Percentiles rank a stretch among this genome's conserved stretches.
phyloP scores from a whole-genome alignment of 805 yeast species.

The Candida chilensis region DNA sequence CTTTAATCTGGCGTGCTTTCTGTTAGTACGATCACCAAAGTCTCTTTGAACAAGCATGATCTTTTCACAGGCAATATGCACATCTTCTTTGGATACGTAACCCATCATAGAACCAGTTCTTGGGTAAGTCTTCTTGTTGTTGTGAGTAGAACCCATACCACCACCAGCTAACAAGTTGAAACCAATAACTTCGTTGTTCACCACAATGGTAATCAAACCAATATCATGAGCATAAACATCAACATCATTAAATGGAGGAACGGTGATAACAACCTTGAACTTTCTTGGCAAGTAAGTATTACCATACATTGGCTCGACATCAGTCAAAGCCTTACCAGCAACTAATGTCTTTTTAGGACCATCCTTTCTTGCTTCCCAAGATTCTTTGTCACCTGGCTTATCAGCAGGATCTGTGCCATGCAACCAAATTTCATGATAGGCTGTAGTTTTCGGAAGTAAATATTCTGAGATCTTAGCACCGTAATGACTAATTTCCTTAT shows the following conservation, averaged over 20 bases:
- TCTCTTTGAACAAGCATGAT: conserved; percentile 93
- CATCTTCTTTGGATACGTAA: conserved; percentile 56
- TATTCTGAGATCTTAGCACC: conserved; percentile 69
- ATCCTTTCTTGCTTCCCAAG: conserved; percentile 54
- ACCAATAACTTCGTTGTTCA: conserved; percentile 57
- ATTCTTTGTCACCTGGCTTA: conserved; percentile 52
- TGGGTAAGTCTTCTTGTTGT: conserved; percentile 94
- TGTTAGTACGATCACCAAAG: conserved; percentile 87
- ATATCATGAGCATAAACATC: conserved; percentile 95
- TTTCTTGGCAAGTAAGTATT: conserved; percentile 88
- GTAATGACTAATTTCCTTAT: conserved; percentile 57
- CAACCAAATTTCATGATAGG: conserved; percentile 95
- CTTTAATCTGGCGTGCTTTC: conserved; percentile 97
- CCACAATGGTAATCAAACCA: conserved; percentile 83
- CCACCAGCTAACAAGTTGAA: conserved; percentile 92
- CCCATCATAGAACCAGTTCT: conserved; percentile 89
- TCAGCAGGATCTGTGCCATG: conserved; percentile 76
- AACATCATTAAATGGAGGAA: conserved; percentile 94
- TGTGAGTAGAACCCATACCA: conserved; percentile 98
- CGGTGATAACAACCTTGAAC: conserved; percentile 89
- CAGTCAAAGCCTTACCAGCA: conserved; percentile 77
- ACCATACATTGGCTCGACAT: conserved; percentile 83
- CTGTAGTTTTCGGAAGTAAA: conserved; percentile 84
- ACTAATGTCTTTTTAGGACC: conserved; percentile 79
- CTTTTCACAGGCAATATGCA: conserved; percentile 78